Base-by-base conservation (phyloP, 2,329 filamentous ascomycete species). In the Claviceps spartinae region DNA sequence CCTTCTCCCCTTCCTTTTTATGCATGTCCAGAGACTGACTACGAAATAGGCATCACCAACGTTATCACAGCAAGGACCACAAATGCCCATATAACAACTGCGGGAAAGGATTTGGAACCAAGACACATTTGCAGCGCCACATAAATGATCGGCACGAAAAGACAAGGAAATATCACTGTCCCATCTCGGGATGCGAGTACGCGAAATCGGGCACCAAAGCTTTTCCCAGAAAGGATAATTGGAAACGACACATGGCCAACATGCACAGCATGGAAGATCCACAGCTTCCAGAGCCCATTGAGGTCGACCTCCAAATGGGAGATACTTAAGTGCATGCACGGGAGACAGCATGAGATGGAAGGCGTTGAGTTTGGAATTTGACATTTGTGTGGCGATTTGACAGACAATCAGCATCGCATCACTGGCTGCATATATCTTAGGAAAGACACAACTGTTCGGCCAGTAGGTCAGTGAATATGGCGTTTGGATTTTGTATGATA, bases 201-300 rank as follows among this genome's bases (percentile, higher is more conserved):
- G 80, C 76, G n/a, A 72, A 70, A 52, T 61, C 67, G 16, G 78
- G 78, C 8, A 76, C 77, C 51, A 80, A 78, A 55, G 76, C 74
- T 0, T 82, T 82, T 56, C 77, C 78, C 1, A 67, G 78, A 50
- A 82, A 81, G 59, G 78, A 81, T 59, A 81, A 82, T 62, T 81
- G 78, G 78, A 74, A 77, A 58, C 67, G 78, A 52, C 78, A 82
- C 60, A 81, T 82, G 77, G 67, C 72, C 38, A 81, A 80, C 62
- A 81, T 79, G 57, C 78, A 82, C 57, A 63, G 71, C 38, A 62
- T 72, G 54, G 70, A 73, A 49, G 63, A 67, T 47, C 57, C 58
- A 47, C 53, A 61, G 22, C 63, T 70, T 5, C 71, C 73, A 1
- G 68, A 71, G 16, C 70, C 72, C 18, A 65, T 72, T 14, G 66